Base-by-base conservation (phyloP, 2,329 filamentous ascomycete species). In the Diaporthe longicolla region DNA sequence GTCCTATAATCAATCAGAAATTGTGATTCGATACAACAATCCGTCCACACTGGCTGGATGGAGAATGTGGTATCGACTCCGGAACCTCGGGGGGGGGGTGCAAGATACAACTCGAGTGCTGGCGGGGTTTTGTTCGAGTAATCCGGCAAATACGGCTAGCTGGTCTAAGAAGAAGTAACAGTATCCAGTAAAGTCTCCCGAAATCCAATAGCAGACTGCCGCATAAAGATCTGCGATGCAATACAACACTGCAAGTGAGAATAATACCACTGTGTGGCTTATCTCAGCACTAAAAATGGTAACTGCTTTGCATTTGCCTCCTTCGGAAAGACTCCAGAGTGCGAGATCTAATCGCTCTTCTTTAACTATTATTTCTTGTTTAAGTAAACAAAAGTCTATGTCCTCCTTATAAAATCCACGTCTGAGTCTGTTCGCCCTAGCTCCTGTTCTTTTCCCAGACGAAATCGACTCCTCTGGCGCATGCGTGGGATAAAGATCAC, bases 231-330 rank as follows among this genome's bases (percentile, higher is more conserved):
- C 57, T 61, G 21, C 45, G 21, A 50, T 50, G 45, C 45, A 50
- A 21, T 57, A n/a, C 54, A 24, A 15, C 37, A 24, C 58, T 45
- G n/a, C 58, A 45, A 24, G 37, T 61, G 29, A 61, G n/a, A 61
- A 21, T 37, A 29, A 43, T 61, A 61, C 58, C 58, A 61, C 58
- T 45, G 32, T 13, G 19, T 10, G 15, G 37, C 58, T 61, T 61
- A 61, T 40, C 58, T 61, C 58, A 61, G 58, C 58, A 21, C 58
- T 61, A 61, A 61, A 45, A 17, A 61, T 35, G 58, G 19, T 10
- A 26, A 26, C n/a, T 17, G 10, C 11, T 24, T 26, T 8, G 37
- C 29, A 35, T 50, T 7, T n/a, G 21, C 21, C 10, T 50, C 1
- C 4, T 8, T 10, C 8, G 21, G 21, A n/a, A 24, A 11, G 10